A percentile compares a stretch with the other conserved stretches of the same genome.
phyloP scores from a whole-genome alignment of 169 alveolate species.

The Eimeria brunetti region DNA sequence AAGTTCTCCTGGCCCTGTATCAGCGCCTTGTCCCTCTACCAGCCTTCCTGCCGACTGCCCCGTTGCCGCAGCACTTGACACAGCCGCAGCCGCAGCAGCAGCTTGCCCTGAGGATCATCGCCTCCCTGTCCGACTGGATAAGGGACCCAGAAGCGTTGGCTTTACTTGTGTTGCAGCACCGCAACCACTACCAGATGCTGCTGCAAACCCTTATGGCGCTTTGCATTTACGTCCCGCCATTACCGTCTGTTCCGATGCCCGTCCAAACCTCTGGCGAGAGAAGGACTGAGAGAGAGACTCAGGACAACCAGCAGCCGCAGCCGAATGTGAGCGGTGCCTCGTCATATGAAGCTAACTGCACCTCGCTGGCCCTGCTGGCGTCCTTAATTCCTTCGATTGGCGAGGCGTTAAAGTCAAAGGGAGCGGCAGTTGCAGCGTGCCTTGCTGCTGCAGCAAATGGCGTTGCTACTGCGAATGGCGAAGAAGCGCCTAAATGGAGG shows the following conservation, averaged over 20 bases:
- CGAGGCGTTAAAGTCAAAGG: constrained; percentile 28
- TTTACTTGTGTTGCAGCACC: constrained; percentile 56
- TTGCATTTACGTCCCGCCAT: constrained; percentile 67
- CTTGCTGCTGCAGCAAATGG: constrained; percentile 49
- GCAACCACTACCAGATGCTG: constrained; percentile 71
- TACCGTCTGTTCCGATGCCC: constrained; percentile 12
- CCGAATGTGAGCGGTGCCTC: constrained; percentile 18
- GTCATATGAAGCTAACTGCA: constrained; percentile 53
- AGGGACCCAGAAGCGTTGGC: constrained; percentile 25
- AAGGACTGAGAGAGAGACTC: constrained; percentile 27
- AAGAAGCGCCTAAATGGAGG: not conserved
- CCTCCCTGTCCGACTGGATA: constrained; percentile 52
- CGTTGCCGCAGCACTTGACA: constrained; percentile 63
- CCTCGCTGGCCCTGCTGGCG: constrained; percentile 18
- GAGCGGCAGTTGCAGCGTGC: constrained; percentile 37
- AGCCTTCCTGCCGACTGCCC: constrained; percentile 72
- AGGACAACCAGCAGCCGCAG: constrained; percentile 27
- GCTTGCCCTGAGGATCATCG: constrained; percentile 30
- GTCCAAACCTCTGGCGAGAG: constrained; percentile 7
- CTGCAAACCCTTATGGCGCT: constrained; percentile 76
- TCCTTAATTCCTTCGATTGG: constrained; percentile 1
- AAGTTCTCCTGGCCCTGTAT: constrained; percentile 60
- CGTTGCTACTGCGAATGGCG: constrained; percentile 17
- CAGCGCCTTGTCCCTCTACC: constrained; percentile 77
- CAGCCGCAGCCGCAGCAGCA: constrained; percentile 74